These are phyloP conservation scores for Botrytis deweyae DNA, from an alignment of 2,329 filamentous ascomycete species.

Conservation along the genomic window DNA sequence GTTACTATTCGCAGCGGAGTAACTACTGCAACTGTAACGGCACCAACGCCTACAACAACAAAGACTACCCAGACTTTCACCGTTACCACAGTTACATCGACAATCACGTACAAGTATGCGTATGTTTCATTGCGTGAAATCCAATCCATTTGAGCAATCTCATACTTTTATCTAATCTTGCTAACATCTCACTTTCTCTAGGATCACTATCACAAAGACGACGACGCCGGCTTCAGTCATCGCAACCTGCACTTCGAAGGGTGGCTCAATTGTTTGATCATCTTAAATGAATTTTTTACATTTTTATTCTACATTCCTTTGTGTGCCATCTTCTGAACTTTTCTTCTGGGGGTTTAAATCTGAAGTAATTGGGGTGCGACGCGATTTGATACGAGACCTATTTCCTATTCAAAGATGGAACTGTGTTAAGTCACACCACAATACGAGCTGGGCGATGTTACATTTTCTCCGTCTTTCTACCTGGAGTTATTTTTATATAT, in stretches of 20 bases:
- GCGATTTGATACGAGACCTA: neutral
- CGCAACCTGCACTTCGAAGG: conserved; percentile 11
- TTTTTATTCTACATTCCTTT: neutral
- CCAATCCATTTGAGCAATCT: too few species aligned
- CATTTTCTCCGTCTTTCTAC: neutral
- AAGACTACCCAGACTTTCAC: conserved; percentile 1
- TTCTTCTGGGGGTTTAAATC: neutral
- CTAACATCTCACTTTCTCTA: neutral
- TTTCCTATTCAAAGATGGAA: neutral
- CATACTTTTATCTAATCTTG: neutral
- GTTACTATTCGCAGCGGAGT: conserved; percentile 8
- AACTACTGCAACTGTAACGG: conserved; percentile 14
- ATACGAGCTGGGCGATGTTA: neutral
- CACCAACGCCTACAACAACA: conserved; percentile 16
- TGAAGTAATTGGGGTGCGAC: neutral
- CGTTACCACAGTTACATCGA: neutral
- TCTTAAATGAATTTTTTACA: neutral
- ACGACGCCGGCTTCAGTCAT: conserved; percentile 14
- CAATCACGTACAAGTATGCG: conserved; percentile 15
- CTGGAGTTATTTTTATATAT: neutral
- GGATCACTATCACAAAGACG: conserved; percentile 17
- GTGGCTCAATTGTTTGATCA: conserved; percentile 7
- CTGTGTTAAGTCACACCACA: neutral
- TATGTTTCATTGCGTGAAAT: conserved; percentile 6
- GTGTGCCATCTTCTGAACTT: neutral